Evolutionary conservation across 2,329 filamentous ascomycete genomes (phyloP).

Genomic region (Penicillium sp.): DNA sequence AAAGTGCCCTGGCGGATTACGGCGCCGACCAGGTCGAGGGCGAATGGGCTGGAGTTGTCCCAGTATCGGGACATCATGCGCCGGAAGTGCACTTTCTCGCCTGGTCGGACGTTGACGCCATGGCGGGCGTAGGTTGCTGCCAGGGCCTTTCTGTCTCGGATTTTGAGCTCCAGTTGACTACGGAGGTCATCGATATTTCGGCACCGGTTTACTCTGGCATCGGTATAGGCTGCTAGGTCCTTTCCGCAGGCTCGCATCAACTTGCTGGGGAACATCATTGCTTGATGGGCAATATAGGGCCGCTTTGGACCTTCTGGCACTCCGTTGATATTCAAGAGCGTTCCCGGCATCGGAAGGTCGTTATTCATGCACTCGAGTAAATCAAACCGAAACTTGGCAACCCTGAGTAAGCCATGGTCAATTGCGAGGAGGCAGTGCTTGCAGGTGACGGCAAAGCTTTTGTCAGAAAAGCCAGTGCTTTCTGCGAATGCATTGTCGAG

Average conservation of each 20-base stretch:
- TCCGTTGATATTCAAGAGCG: slow-evolving; percentile 60
- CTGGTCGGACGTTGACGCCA: not conserved
- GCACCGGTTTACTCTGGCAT: slow-evolving; percentile 49
- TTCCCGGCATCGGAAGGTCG: slow-evolving; percentile 64
- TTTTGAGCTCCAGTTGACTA: slow-evolving; percentile 28
- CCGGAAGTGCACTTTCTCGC: slow-evolving; percentile 41
- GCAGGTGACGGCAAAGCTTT: slow-evolving; percentile 54
- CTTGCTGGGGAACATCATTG: slow-evolving; percentile 22
- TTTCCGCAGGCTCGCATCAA: slow-evolving; percentile 13
- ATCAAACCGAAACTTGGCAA: slow-evolving; percentile 63
- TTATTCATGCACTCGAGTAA: slow-evolving; percentile 48
- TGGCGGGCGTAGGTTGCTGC: slow-evolving; percentile 15
- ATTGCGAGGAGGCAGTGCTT: slow-evolving; percentile 51
- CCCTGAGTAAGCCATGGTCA: slow-evolving; percentile 60
- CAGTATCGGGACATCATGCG: slow-evolving; percentile 47
- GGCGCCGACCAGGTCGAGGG: slow-evolving; percentile 41
- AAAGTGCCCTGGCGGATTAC: slow-evolving; percentile 46
- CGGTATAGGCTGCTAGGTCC: slow-evolving; percentile 59
- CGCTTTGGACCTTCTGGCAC: slow-evolving; percentile 35
- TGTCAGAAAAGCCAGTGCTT: slow-evolving; percentile 33
- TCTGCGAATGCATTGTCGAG: slow-evolving; percentile 22
- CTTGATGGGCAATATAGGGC: not conserved
- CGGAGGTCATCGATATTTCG: slow-evolving; percentile 42
- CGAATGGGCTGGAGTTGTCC: slow-evolving; percentile 41
- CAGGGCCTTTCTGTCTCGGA: slow-evolving; percentile 53